phyloP scores from a whole-genome alignment of 768 basidiomycete species.

The Kwoniella sp. region DNA sequence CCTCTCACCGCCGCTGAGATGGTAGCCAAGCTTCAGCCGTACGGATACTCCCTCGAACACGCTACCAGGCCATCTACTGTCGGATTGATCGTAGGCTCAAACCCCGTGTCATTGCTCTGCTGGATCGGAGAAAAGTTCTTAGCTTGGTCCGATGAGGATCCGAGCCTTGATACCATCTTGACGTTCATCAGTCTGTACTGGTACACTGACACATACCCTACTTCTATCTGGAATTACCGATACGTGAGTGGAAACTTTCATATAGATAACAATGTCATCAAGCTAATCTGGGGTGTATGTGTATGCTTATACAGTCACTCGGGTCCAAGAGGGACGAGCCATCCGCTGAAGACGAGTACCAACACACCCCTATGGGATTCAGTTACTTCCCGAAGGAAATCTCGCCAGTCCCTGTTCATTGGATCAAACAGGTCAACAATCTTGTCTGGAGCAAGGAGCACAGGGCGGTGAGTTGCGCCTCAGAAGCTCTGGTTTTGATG shows the following conservation, averaged over 20 bases:
- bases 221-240: slow-evolving; percentile 49
- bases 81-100: slow-evolving; percentile 41
- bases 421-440: slow-evolving; percentile 47
- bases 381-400: slow-evolving; percentile 53
- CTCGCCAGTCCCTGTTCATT: slow-evolving; percentile 38
- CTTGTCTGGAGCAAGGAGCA: slow-evolving; percentile 51
- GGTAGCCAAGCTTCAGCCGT: slow-evolving; percentile 15
- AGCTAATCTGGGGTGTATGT: not conserved
- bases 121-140: slow-evolving; percentile 53
- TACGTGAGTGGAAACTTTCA: slow-evolving; percentile 25
- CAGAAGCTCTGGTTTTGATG: too few species aligned
- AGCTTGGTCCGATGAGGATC: slow-evolving; percentile 41
- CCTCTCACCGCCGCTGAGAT: slow-evolving; percentile 7
- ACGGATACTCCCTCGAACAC: slow-evolving; percentile 44
- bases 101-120: slow-evolving; percentile 13
- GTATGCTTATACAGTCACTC: not conserved
- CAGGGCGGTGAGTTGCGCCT: slow-evolving; percentile 38
- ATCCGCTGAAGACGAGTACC: slow-evolving; percentile 14
- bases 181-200: slow-evolving; percentile 47
- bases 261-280: too few species aligned
- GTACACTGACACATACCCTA: slow-evolving; percentile 46
- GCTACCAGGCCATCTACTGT: slow-evolving; percentile 41
- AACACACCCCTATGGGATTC: slow-evolving; percentile 46
- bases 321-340: slow-evolving; percentile 11
- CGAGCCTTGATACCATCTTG: slow-evolving; percentile 38